Percentiles rank a stretch among this genome's conserved stretches.
These are phyloP conservation scores for Orbilia oligospora DNA, from an alignment of 2,329 filamentous ascomycete genomes.

Conservation along the genomic window DNA sequence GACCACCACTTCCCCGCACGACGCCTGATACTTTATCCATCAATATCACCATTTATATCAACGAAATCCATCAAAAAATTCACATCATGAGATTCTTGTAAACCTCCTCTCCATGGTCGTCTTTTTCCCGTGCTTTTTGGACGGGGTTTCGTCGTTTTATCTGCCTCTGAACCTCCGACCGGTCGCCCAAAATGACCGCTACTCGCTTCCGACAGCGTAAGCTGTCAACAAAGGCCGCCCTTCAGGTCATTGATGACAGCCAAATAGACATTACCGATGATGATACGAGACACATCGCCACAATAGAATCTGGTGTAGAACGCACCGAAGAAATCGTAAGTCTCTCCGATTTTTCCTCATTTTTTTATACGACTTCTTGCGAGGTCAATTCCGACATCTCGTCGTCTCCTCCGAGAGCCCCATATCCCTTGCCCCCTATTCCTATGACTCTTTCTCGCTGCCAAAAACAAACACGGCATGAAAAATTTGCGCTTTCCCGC, in stretches of 20 bases:
- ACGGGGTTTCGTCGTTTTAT: conserved; percentile 68
- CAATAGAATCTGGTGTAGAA: conserved; percentile 95
- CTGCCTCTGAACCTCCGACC: conserved; percentile 64
- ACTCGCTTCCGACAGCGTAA: conserved; percentile 78
- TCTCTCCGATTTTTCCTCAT: conserved; percentile 67
- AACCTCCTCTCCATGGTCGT: conserved; percentile 75
- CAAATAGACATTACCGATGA: conserved; percentile 90
- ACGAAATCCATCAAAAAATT: conserved; percentile 73
- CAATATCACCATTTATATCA: conserved; percentile 72
- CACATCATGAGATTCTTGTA: conserved; percentile 71
- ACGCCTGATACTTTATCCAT: conserved; percentile 70
- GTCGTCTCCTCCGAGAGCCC: conserved; percentile 50
- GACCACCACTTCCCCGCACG: conserved; percentile 69
- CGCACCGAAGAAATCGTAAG: conserved; percentile 97
- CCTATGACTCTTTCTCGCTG: conserved; percentile 43
- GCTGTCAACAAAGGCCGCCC: conserved; percentile 88
- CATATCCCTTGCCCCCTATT: conserved; percentile 27
- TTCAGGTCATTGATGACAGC: conserved; percentile 88
- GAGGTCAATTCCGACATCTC: conserved; percentile 47
- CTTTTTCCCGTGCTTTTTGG: conserved; percentile 76
- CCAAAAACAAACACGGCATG: conserved; percentile 27
- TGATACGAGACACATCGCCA: conserved; percentile 84
- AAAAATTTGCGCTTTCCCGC: conserved; percentile 38
- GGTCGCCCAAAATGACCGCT: conserved; percentile 64
- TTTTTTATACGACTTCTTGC: conserved; percentile 61